A percentile compares a stretch with the other conserved stretches of the same genome.
Evolutionary conservation across 345 rosid genomes (phyloP).

Genomic region (Eucalyptus albens): DNA sequence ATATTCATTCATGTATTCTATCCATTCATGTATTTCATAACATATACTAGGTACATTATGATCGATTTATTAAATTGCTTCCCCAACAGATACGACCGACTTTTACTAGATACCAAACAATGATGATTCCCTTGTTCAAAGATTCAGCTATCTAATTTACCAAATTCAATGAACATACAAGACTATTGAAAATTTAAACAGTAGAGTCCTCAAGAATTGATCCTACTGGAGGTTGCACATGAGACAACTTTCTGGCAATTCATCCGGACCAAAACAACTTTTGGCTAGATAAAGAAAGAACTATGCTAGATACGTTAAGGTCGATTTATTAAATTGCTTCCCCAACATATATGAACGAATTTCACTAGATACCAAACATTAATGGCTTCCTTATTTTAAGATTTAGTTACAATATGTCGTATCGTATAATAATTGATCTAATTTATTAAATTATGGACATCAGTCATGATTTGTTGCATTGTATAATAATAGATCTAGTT

Average conservation of each 20-base stretch:
- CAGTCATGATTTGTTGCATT: fast-evolving
- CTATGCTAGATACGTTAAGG: not conserved
- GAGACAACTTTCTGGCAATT: not conserved
- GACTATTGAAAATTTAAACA: not conserved
- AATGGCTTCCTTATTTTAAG: not conserved
- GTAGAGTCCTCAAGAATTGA: not conserved
- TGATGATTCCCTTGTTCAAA: not conserved
- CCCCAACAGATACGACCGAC: not conserved
- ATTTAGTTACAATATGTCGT: fast-evolving
- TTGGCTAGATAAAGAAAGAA: not conserved
- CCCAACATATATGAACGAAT: not conserved
- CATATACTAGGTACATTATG: not conserved
- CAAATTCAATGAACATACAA: not conserved
- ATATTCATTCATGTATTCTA: too few relatives aligned
- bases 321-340: not conserved
- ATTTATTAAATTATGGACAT: not conserved
- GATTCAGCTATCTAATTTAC: not conserved
- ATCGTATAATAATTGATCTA: not conserved
- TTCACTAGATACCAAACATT: not conserved
- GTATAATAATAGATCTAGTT: not conserved
- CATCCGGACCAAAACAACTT: not conserved
- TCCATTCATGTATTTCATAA: too few relatives aligned
- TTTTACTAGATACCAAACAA: not conserved
- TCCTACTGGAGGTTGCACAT: not conserved
- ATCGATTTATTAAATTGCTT: not conserved